Base-by-base conservation (phyloP, 2,329 filamentous ascomycete species). In the Colletotrichum euphorbiae region DNA sequence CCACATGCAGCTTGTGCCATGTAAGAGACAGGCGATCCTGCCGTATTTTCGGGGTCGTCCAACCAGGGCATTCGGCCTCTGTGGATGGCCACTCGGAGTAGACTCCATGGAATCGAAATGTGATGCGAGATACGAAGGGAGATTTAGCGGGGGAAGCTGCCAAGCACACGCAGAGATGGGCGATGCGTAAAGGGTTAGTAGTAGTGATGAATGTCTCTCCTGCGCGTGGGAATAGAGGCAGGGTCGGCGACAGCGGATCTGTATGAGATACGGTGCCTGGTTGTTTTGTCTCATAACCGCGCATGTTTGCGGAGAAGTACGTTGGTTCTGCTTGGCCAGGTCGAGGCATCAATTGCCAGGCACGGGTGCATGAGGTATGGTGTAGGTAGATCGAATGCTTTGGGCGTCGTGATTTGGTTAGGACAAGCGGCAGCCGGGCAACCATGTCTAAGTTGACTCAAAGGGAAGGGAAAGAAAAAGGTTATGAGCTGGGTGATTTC, bases 261-360 rank as follows among this genome's bases (percentile, higher is more conserved):
- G 51, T 40, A 36, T 36, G 51, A 38, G 33, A 28, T 54, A 40
- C 33, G 12, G 51, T 21, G 51, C 51, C 51, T 54, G 31, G 9
- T 11, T 43, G 46, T 40, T 55, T 56, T 45, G 50, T 62, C 50
- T 62, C 28, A 56, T 31, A 43, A 7, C 9, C 17, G n/a, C 24
- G 58, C 24, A 59, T 59, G 56, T 50, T 59, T 59, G 56, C 56
- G 56, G 56, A 59, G 28, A 52, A 52, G 48, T 52, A 15, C 9
- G 13, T 11, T 38, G 48, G 6, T 9, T 31, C 42, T 31, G 17
- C 31, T 52, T n/a, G 31, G 15, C 24, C 24, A 45, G 31, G 48
- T 31, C 48, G 48, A 51, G 28, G 48, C 28, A 52, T 52, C 21
- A 52, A 36, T 52, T 52, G 28, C 48, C 48, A 31, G 13, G 13